Evolutionary conservation across 2,329 filamentous ascomycete species (phyloP), one percentile per base, ranked within the genome.

Genomic region (Bertia moriformis): DNA sequence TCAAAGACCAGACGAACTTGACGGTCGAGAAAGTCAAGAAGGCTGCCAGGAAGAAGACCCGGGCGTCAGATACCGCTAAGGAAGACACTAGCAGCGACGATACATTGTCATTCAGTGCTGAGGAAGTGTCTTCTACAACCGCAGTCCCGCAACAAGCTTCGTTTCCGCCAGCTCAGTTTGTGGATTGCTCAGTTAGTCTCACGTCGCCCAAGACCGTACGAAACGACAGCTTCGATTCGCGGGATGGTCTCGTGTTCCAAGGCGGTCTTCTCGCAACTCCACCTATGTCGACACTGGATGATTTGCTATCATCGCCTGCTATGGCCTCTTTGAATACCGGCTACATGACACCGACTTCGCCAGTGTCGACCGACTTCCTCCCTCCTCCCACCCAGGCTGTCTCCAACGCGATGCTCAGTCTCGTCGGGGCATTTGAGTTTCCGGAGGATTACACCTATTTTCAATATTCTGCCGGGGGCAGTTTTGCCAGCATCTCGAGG

Each of bases 1-100:
- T 46, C 41, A 43, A 41, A 20, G 44, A 46, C 37, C 44, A 46
- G 32, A 46, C 44, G n/a, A 39, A 40, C 13, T 38, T 43, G 7
- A 36, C 43, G n/a, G 43, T 42, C 37, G 40, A 43, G 32, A 40
- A 35, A 19, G 37, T 38, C 4, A 20, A 37, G 12, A 32, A 14
- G 38, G 18, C 19, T 17, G 18, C 18, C 14, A 17, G 19, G 27
- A 39, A 18, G 27, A 18, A 24, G 15, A 22, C 7, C 5, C 24
- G 24, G 14, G 2, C 38, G 17, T 14, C 38, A 30, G 15, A 12
- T 22, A 4, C 38, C 14, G 29, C 17, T 5, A 3, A 27, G 14
- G 38, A 15, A 17, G 3, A 18, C 18, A 13, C 5, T 24, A 29
- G 29, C 14, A 18, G 14, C 19, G 14, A 17, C 13, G 17, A 14